These are phyloP conservation scores for Dillenia suffruticosa DNA, from an alignment of 164 flowering plant genomes.

Conservation along the genomic window DNA sequence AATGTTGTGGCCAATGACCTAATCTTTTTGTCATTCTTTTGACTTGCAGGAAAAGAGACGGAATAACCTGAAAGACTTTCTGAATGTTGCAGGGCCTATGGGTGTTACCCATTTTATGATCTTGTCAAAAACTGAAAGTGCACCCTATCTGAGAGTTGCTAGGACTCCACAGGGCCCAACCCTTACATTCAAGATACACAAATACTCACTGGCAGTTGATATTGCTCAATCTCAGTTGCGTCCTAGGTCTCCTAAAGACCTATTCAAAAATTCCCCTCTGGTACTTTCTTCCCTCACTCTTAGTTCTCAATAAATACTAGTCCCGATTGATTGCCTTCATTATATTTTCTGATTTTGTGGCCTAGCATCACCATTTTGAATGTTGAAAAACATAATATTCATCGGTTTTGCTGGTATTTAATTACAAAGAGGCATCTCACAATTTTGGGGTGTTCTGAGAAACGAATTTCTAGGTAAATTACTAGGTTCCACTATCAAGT, in stretches of 20 bases:
- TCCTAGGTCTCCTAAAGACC: conserved; percentile 85
- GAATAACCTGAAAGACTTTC: conserved; percentile 76
- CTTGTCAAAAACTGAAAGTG: conserved; percentile 65
- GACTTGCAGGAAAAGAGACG: conserved; percentile 81
- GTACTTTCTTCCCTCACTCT: conserved; percentile 27
- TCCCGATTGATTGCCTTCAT: not conserved
- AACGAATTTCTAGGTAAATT: too few relatives aligned
- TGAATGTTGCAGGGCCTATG: conserved; percentile 97
- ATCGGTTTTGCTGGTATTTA: too few relatives aligned
- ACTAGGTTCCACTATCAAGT: too few relatives aligned
- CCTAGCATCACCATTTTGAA: too few relatives aligned
- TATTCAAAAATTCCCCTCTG: conserved; percentile 81
- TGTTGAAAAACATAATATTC: too few relatives aligned
- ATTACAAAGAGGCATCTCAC: too few relatives aligned
- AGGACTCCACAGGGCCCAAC: conserved; percentile 96
- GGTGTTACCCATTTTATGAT: conserved; percentile 95
- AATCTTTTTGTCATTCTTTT: not conserved
- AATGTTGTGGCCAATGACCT: not conserved
- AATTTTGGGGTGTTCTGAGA: too few relatives aligned
- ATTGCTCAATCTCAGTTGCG: conserved; percentile 77
- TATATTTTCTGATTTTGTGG: not conserved
- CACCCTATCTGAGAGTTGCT: conserved; percentile 81
- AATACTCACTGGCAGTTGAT: conserved; percentile 81
- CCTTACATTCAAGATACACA: conserved; percentile 75
- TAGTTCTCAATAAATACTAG: too few relatives aligned